Percentiles rank a stretch among this genome's conserved stretches.
These are phyloP conservation scores for Xerocomus minutiporus DNA, from an alignment of 1,284 basidiomycete genomes.

Conservation along the genomic window DNA sequence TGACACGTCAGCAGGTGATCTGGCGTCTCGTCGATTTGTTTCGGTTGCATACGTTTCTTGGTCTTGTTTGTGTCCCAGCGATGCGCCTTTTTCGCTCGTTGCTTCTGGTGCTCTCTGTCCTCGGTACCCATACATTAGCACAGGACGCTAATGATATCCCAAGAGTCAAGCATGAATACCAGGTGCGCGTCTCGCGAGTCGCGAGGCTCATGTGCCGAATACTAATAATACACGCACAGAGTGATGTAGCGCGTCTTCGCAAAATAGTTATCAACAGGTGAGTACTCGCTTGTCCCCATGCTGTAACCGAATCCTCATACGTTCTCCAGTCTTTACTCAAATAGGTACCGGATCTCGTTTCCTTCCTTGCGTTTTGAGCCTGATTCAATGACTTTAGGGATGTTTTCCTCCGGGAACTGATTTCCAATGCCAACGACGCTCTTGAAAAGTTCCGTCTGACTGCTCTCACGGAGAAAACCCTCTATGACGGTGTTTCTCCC, in stretches of 20 bases:
- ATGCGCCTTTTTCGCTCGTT: constrained; percentile 63
- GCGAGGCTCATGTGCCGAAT: neutral
- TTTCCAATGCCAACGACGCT: constrained; percentile 94
- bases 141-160: constrained; percentile 46
- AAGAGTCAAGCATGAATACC: constrained; percentile 68
- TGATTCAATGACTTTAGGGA: constrained; percentile 50
- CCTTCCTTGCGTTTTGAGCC: neutral
- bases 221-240: constrained; percentile 44
- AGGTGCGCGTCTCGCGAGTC: constrained; percentile 46
- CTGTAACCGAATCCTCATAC: constrained; percentile 9
- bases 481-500: constrained; percentile 64
- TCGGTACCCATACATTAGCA: constrained; percentile 48
- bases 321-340: constrained; percentile 66
- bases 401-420: constrained; percentile 88
- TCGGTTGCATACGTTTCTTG: neutral
- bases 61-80: constrained; percentile 14
- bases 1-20: constrained; percentile 29
- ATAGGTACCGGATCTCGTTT: constrained; percentile 42
- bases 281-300: neutral
- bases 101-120: constrained; percentile 47
- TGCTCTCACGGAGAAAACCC: constrained; percentile 72
- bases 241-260: constrained; percentile 85
- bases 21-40: neutral
- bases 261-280: constrained; percentile 89
- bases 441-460: constrained; percentile 88